These are phyloP conservation scores for Primulina tabacum DNA, from an alignment of 257 asterid species.

Conservation along the genomic window DNA sequence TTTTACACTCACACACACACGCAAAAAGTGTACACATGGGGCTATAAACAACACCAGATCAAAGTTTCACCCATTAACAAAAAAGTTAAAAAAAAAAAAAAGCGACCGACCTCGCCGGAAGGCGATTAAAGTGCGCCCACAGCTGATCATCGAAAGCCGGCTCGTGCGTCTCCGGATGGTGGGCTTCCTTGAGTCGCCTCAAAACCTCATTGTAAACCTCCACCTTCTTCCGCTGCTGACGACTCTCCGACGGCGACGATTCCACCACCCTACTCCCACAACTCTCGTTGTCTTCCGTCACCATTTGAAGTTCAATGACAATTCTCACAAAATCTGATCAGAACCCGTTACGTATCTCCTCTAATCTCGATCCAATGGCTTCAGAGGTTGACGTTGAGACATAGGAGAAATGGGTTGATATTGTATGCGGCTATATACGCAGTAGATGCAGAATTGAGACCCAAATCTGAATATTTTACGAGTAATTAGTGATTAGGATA, in stretches of 20 bases:
- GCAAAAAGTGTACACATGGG: background rate
- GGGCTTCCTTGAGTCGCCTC: conserved; percentile 69
- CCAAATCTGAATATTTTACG: background rate
- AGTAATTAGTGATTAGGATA: conserved; percentile 19
- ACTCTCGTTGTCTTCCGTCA: conserved; percentile 79
- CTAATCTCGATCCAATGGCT: conserved; percentile 24
- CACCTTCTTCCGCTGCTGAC: conserved; percentile 55
- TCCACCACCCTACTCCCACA: conserved; percentile 82
- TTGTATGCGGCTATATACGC: conserved; percentile 12
- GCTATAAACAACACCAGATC: background rate
- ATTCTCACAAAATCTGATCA: conserved; percentile 9
- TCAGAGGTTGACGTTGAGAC: conserved; percentile 20
- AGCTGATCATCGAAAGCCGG: conserved; percentile 77
- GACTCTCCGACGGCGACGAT: conserved; percentile 40
- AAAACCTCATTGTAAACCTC: conserved; percentile 93
- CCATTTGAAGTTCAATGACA: conserved; percentile 45
- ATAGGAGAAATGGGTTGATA: conserved; percentile 2
- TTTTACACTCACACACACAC: background rate
- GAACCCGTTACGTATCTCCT: conserved; percentile 15
- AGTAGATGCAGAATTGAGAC: conserved; percentile 25
- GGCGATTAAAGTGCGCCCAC: conserved; percentile 92
- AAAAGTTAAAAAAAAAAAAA: conserved; percentile 4
- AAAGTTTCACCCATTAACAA: background rate
- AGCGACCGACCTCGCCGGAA: conserved; percentile 64
- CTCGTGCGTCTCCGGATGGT: conserved; percentile 59